These are phyloP conservation scores for Actinomucor elegans DNA, from an alignment of 371 early-diverging fungal species.

Conservation along the genomic window DNA sequence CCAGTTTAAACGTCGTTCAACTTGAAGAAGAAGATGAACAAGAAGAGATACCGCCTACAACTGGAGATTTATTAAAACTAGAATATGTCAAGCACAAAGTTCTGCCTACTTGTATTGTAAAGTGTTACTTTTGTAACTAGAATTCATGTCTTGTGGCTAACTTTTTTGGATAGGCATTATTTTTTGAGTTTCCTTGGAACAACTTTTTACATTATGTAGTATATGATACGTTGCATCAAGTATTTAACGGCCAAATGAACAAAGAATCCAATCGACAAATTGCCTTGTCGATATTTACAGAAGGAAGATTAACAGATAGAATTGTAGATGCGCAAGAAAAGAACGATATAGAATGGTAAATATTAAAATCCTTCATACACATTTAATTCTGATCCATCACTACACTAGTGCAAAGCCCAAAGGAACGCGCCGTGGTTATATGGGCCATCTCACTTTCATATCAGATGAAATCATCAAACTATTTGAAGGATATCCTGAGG, in stretches of 20 bases:
- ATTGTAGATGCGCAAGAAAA: constrained; percentile 73
- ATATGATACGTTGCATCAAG: constrained; percentile 93
- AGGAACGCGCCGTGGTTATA: constrained; percentile 90
- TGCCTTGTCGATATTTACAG: constrained; percentile 77
- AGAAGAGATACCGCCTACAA: constrained; percentile 22
- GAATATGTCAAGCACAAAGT: constrained; percentile 65
- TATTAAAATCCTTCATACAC: background rate
- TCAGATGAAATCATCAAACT: constrained; percentile 91
- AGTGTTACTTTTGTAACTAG: background rate
- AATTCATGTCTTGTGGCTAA: background rate
- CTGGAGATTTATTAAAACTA: constrained; percentile 70
- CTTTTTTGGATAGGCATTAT: constrained; percentile 55
- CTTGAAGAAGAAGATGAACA: constrained; percentile 4
- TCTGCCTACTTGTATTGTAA: constrained; percentile 55
- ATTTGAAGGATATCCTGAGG: constrained; percentile 65
- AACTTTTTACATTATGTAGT: constrained; percentile 95
- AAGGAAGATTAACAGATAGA: constrained; percentile 75
- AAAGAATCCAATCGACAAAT: constrained; percentile 63
- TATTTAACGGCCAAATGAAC: constrained; percentile 79
- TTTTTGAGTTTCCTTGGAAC: constrained; percentile 90
- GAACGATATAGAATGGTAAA: constrained; percentile 36
- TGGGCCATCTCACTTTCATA: constrained; percentile 95
- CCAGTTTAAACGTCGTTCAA: constrained; percentile 51
- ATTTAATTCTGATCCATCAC: too few relatives aligned
- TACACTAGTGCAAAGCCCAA: constrained; percentile 67